Conservation (phyloP, 1,139 yeast species). For the Hanseniaspora gamundiae region DNA sequence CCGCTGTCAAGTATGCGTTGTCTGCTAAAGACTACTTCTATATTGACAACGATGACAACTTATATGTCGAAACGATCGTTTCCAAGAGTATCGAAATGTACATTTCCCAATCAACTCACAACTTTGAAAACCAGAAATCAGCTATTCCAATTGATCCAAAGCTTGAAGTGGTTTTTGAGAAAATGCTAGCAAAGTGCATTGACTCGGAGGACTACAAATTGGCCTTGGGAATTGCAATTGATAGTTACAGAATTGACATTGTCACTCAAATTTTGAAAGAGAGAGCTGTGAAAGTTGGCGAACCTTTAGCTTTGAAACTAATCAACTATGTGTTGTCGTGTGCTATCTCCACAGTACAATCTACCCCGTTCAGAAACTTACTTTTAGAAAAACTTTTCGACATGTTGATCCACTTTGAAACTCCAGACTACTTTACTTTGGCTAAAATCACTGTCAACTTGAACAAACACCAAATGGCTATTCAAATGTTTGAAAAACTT, state of each 20-base stretch:
- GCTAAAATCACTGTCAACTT: slow-evolving; percentile 83
- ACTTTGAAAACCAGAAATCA: slow-evolving; percentile 31
- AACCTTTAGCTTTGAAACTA: slow-evolving; percentile 41
- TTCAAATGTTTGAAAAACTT: slow-evolving; percentile 50
- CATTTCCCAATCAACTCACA: slow-evolving; percentile 48
- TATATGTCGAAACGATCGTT: slow-evolving; percentile 85
- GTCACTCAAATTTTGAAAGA: slow-evolving; percentile 47
- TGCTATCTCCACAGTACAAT: slow-evolving; percentile 52
- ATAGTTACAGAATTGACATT: slow-evolving; percentile 75
- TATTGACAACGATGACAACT: slow-evolving; percentile 68
- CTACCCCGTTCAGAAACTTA: slow-evolving; percentile 51
- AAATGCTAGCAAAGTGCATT: slow-evolving; percentile 75
- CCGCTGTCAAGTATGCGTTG: slow-evolving; percentile 80
- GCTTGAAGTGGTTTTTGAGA: slow-evolving; percentile 62
- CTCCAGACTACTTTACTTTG: slow-evolving; percentile 69
- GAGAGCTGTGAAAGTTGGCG: slow-evolving; percentile 32
- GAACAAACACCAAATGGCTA: slow-evolving; percentile 63
- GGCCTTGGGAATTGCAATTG: slow-evolving; percentile 86
- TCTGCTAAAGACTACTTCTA: slow-evolving; percentile 55
- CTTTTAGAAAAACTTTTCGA: slow-evolving; percentile 54
- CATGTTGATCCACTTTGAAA: slow-evolving; percentile 43
- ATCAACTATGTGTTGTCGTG: slow-evolving; percentile 70
- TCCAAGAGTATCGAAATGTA: slow-evolving; percentile 84
- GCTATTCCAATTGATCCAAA: slow-evolving; percentile 41
- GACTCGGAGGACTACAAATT: slow-evolving; percentile 58